These are phyloP conservation scores for Tolypocladium inflatum DNA, from an alignment of 2,329 filamentous ascomycete species.

Conservation along the genomic window DNA sequence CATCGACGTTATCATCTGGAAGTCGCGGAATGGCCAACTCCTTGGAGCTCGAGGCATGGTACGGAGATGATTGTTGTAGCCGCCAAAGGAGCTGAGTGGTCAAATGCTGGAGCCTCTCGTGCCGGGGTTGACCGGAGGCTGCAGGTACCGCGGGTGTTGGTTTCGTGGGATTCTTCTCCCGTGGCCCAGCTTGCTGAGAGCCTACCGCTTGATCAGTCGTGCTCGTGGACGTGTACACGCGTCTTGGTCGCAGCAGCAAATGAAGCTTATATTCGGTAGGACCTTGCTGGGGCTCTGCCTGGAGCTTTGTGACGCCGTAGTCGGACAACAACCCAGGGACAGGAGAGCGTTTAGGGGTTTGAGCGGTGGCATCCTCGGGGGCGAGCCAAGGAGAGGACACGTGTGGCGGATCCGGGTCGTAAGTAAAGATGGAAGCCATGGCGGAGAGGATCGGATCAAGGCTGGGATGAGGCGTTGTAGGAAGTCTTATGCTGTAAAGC, in stretches of 20 bases:
- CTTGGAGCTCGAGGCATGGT: conserved; percentile 71
- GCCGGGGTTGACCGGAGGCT: conserved; percentile 58
- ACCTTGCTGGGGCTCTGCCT: conserved; percentile 86
- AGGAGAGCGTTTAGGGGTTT: conserved; percentile 17
- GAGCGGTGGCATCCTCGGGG: conserved; percentile 34
- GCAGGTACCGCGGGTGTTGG: conserved; percentile 20
- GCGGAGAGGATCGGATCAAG: not conserved
- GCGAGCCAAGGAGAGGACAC: conserved; percentile 86
- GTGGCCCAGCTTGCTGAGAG: conserved; percentile 2
- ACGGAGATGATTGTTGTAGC: conserved; percentile 86
- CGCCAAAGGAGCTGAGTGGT: conserved; percentile 95
- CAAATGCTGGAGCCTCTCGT: conserved; percentile 78
- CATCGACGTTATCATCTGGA: conserved; percentile 50
- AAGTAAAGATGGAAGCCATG: conserved; percentile 96
- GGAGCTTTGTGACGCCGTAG: conserved; percentile 64
- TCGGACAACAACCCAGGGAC: conserved; percentile 40
- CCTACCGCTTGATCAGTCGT: conserved; percentile 30
- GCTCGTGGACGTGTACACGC: conserved; percentile 63
- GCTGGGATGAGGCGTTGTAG: not conserved
- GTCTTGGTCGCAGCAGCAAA: conserved; percentile 68
- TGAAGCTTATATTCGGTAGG: conserved; percentile 97
- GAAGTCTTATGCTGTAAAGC: not conserved
- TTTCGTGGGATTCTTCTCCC: conserved; percentile 6
- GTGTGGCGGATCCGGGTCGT: conserved; percentile 75
- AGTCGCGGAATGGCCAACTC: conserved; percentile 67